These are phyloP conservation scores for Phytopythium cucurbitacearum DNA, from an alignment of 352 stramenopile genomes.

Conservation along the genomic window DNA sequence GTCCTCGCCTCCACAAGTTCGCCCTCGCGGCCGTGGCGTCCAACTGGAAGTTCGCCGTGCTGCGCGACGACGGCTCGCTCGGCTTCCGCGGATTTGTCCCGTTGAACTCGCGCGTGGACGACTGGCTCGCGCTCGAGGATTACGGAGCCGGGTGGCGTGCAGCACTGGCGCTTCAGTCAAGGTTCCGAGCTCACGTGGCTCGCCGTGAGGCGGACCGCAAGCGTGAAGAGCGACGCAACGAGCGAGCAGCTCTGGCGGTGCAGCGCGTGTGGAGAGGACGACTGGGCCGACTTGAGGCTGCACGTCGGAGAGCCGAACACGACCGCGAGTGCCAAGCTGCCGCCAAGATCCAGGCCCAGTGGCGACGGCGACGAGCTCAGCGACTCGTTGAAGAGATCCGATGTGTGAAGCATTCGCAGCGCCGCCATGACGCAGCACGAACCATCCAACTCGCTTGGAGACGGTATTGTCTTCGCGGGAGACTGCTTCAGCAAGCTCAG, in stretches of 20 bases:
- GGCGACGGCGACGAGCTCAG: conserved; percentile 24
- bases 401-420: neutral
- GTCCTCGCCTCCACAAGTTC: conserved; percentile 32
- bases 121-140: conserved; percentile 83
- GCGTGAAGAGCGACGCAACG: conserved; percentile 41
- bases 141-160: conserved; percentile 77
- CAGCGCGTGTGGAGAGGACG: conserved; percentile 54
- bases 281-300: no score
- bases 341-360: conserved; percentile 41
- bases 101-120: conserved; percentile 42
- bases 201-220: conserved; percentile 28
- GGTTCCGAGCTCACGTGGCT: conserved; percentile 57
- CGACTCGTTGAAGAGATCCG: conserved; percentile 3
- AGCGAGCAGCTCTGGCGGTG: conserved; percentile 51
- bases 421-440: conserved; percentile 12
- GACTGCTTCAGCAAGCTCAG: conserved; percentile 16
- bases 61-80: neutral
- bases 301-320: no score
- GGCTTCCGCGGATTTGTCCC: neutral
- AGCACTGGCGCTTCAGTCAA: conserved; percentile 58
- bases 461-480: conserved; percentile 29
- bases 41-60: conserved; percentile 54
- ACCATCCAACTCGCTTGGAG: conserved; percentile 46
- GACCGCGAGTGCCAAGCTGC: no score
- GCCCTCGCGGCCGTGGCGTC: conserved; percentile 52